phyloP scores from a whole-genome alignment of 2,329 filamentous ascomycete species.

The Verticillium tricorpus region DNA sequence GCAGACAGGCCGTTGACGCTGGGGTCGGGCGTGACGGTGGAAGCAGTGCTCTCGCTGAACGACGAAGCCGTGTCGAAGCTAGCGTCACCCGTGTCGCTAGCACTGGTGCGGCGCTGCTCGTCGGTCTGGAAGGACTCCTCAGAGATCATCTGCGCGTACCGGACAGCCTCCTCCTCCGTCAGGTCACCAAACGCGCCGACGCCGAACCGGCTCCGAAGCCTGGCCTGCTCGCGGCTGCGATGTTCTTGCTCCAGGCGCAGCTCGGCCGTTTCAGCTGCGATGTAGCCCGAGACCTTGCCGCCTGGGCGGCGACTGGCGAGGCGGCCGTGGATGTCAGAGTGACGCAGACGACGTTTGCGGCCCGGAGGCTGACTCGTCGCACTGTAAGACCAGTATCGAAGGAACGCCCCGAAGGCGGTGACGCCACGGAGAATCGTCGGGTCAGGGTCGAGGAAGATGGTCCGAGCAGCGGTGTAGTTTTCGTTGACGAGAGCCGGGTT shows the following conservation, averaged over 20 bases:
- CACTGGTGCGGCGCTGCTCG: conserved; percentile 49
- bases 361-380: conserved; percentile 72
- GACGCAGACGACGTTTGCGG: conserved; percentile 73
- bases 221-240: conserved; percentile 61
- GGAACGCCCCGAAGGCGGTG: conserved; percentile 77
- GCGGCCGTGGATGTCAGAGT: conserved; percentile 55
- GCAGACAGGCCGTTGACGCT: conserved; percentile 35
- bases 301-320: conserved; percentile 50
- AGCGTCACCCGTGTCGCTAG: conserved; percentile 43
- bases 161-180: conserved; percentile 61
- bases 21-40: conserved; percentile 51
- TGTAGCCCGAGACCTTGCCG: conserved; percentile 72
- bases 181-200: conserved; percentile 64
- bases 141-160: conserved; percentile 63
- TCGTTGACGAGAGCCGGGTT: conserved; percentile 60
- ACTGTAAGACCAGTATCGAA: conserved; percentile 93
- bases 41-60: conserved; percentile 34
- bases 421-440: conserved; percentile 80
- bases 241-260: conserved; percentile 68
- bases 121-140: conserved; percentile 55
- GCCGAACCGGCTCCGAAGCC: conserved; percentile 76
- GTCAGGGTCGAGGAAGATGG: conserved; percentile 83
- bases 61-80: conserved; percentile 39
- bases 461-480: conserved; percentile 76
- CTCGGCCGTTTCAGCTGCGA: conserved; percentile 79